Evolutionary conservation across 2,329 filamentous ascomycete genomes (phyloP).

Genomic region (Aspergillus quadrilineatus): DNA sequence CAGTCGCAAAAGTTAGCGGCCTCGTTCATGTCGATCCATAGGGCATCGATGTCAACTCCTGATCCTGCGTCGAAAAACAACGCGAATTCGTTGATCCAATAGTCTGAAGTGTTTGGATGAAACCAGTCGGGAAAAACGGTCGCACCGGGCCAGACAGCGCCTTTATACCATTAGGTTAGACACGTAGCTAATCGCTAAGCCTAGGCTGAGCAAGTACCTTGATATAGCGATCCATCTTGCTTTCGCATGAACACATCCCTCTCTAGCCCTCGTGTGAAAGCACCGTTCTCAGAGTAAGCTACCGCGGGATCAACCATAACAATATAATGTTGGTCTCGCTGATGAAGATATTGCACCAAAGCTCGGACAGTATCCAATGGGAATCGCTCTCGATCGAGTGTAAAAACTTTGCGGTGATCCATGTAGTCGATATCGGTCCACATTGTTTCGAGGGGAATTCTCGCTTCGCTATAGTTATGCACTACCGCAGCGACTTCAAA

Average conservation of each 20-base stretch:
- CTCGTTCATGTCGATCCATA: constrained; percentile 75
- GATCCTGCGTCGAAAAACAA: constrained; percentile 62
- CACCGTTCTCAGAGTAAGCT: constrained; percentile 45
- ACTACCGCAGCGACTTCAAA: constrained; percentile 46
- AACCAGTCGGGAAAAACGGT: constrained; percentile 79
- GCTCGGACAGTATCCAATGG: constrained; percentile 56
- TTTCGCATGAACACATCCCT: constrained; percentile 55
- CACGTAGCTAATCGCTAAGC: background rate
- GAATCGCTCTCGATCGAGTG: constrained; percentile 40
- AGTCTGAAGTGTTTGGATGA: constrained; percentile 60
- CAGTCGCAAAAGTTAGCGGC: constrained; percentile 55
- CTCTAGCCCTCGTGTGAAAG: constrained; percentile 62
- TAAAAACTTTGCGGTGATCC: constrained; percentile 39
- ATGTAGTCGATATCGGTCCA: constrained; percentile 50
- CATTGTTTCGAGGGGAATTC: constrained; percentile 48
- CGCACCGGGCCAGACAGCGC: constrained; percentile 76
- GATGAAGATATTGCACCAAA: constrained; percentile 65
- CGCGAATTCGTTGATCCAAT: constrained; percentile 68
- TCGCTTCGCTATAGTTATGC: constrained; percentile 43
- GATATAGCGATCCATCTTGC: constrained; percentile 55
- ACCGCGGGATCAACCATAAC: constrained; percentile 70
- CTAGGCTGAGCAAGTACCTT: constrained; percentile 36
- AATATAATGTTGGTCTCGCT: constrained; percentile 66
- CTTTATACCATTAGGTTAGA: constrained; percentile 28
- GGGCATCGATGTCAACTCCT: constrained; percentile 72